Conservation (phyloP, 768 basidiomycete genomes). For the Macrolepiota dolichaula region DNA sequence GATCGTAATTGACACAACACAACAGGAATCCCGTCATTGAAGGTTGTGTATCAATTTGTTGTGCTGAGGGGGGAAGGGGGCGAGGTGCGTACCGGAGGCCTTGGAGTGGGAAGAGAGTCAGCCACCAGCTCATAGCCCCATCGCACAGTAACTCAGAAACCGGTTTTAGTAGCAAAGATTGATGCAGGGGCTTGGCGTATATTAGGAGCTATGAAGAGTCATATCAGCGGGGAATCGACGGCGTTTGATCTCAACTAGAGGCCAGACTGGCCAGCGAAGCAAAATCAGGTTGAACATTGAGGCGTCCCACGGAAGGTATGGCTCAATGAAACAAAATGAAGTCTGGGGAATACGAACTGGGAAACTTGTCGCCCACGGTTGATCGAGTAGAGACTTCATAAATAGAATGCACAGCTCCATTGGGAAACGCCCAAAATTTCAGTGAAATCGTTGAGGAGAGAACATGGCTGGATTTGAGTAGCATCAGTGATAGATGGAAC, state of each 20-base stretch:
- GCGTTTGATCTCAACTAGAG: too few relatives aligned
- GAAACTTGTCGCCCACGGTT: not conserved
- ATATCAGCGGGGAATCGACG: too few relatives aligned
- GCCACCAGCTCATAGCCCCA: not conserved
- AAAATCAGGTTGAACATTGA: not conserved
- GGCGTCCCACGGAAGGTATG: not conserved
- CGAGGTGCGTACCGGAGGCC: not conserved
- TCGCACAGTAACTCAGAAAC: not conserved
- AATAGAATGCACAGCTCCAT: not conserved
- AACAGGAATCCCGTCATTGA: not conserved
- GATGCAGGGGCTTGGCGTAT: not conserved
- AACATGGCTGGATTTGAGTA: not conserved
- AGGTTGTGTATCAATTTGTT: not conserved
- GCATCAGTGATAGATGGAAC: not conserved
- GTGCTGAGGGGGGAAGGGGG: not conserved
- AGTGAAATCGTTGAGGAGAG: not conserved
- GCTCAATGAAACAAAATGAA: not conserved
- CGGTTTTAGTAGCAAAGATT: not conserved
- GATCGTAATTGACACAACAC: too few relatives aligned
- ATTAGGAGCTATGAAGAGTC: too few relatives aligned
- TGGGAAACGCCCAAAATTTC: not conserved
- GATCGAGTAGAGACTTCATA: not conserved
- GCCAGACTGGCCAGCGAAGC: too few relatives aligned
- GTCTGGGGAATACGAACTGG: not conserved
- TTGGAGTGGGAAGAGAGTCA: conserved; percentile 1